Conservation (phyloP, 2,329 filamentous ascomycete species). For the Trichoderma atrobrunneum region DNA sequence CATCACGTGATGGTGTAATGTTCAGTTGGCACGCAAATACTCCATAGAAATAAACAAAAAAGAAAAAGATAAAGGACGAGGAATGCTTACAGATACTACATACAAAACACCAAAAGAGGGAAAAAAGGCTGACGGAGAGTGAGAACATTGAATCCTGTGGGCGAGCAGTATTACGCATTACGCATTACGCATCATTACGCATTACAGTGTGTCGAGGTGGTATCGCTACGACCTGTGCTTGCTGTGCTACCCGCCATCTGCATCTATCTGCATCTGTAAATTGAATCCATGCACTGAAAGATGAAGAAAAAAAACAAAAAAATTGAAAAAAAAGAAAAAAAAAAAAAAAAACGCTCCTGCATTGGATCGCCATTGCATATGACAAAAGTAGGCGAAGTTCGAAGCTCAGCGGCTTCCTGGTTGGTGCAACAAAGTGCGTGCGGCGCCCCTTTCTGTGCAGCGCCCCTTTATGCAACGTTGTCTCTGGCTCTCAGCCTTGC, state of each 20-base stretch:
- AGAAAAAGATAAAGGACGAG: not conserved
- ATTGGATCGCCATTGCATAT: conserved; percentile 3
- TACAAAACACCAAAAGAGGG: not conserved
- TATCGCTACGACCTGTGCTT: not conserved
- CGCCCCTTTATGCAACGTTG: conserved; percentile 19
- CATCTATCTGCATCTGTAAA: not conserved
- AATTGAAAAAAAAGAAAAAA: not conserved
- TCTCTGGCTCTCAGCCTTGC: conserved; percentile 16
- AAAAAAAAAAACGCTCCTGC: not conserved
- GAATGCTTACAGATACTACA: not conserved
- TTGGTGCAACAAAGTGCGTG: not conserved
- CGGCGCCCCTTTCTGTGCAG: not conserved
- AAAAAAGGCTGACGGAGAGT: not conserved
- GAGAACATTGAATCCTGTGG: not conserved
- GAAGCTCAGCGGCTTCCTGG: not conserved
- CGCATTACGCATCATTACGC: not conserved
- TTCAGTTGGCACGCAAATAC: not conserved
- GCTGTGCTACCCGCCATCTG: not conserved
- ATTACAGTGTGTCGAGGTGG: not conserved
- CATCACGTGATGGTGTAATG: not conserved
- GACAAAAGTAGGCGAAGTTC: not conserved
- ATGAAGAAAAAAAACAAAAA: not conserved
- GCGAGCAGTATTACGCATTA: not conserved
- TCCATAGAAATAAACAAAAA: not conserved
- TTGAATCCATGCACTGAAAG: not conserved